Conservation (phyloP, 129 eudicot species). For the Calendula officinalis region DNA sequence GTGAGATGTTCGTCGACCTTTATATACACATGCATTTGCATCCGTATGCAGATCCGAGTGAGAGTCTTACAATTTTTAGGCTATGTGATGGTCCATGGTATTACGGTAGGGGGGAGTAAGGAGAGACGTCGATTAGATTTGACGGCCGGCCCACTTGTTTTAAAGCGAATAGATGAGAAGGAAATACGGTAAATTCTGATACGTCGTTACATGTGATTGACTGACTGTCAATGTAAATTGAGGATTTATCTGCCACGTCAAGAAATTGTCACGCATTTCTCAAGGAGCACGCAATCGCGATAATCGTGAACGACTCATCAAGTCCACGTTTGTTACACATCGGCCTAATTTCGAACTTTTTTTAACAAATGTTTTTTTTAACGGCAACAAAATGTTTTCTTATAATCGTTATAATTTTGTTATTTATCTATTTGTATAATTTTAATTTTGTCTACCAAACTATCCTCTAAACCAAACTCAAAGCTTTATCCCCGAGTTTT, state of each 20-base stretch:
- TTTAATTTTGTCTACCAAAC: too few species aligned
- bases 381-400: too few species aligned
- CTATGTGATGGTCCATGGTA: conserved; percentile 22
- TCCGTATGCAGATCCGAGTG: conserved; percentile 21
- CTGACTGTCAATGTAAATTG: neutral
- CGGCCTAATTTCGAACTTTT: conserved; percentile 5
- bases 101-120: conserved; percentile 1
- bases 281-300: conserved; percentile 19
- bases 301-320: conserved; percentile 20
- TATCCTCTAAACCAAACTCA: too few species aligned
- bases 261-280: neutral
- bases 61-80: neutral
- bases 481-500: too few species aligned
- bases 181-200: conserved; percentile 2
- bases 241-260: conserved; percentile 19
- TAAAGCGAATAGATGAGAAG: conserved; percentile 2
- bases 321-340: conserved; percentile 23
- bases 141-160: neutral
- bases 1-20: conserved; percentile 22
- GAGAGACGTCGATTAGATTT: conserved; percentile 26
- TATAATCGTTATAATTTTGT: too few species aligned
- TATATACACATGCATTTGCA: conserved; percentile 34
- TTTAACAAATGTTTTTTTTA: too few species aligned
- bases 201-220: neutral
- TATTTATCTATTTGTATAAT: too few species aligned